Evolutionary conservation across 2,329 filamentous ascomycete species (phyloP), one percentile per base, ranked within the genome.

Genomic region (Ilyonectria destructans): DNA sequence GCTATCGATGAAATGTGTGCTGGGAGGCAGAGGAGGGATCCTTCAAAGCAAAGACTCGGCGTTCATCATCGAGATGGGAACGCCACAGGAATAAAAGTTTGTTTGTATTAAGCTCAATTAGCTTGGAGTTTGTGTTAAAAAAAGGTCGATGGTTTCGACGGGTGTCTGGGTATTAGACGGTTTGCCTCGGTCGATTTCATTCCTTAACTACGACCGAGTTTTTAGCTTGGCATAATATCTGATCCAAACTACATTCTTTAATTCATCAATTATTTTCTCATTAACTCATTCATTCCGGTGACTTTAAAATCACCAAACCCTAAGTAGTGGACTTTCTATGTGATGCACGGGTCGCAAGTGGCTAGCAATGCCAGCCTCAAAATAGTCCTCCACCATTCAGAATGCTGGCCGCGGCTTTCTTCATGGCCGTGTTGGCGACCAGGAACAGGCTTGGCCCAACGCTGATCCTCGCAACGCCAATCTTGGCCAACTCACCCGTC

Each of bases 381-480:
- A 74, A 17, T 3, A 69, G 52, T 4, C 57, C 71, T 6, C 77
- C 76, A 6, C 77, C 77, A 5, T 21, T 62, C 1, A 82, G 68
- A 37, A 83, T 79, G 8, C 74, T 77, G 13, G 57, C 54, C 1
- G 81, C 82, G 1, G 77, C 75, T 15, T 77, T 68, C 71, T 81
- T 82, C 17, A 82, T 75, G 2, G 80, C 78, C 35, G 75, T 74
- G 77, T 84, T 83, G 2, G 83, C 85, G 49, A 80, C 74, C 1
- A 76, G 68, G 71, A 81, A 86, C 65, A 88, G 65, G 26, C 80
- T 80, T 0, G 87, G 86, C 0, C 88, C 88, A 67, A 89, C 77
- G 75, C 87, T 89, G 69, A 90, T 83, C 69, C 87, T 84, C 7
- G 86, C 85, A 43, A 89, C 86, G 0, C 87, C 88, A 57, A 89